Evolutionary conservation across 1,139 yeast species (phyloP), one percentile per base, ranked within the genome.

Genomic region (Candida sp.): DNA sequence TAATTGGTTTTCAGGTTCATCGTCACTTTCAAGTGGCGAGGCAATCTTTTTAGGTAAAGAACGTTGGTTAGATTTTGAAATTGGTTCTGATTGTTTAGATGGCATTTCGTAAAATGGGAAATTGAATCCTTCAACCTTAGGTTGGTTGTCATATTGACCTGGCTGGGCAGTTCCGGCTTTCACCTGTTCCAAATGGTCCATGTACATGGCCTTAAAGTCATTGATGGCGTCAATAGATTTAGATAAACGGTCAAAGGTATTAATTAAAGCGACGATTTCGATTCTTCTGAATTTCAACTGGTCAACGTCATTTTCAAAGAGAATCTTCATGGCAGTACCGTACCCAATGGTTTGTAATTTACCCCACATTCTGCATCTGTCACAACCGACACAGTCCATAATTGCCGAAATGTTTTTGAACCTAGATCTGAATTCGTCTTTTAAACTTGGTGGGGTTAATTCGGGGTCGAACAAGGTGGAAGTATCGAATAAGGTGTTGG

Each of bases 321-420:
- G 70, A 22, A 91, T 77, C 65, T 93, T 93, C 58, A 95, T 76
- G 2, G 97, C 96, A 19, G 99, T 93, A 22, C 98, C 99, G 62
- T 93, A 93, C 22, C 99, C 99, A 21, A 95, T 89, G 1, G 96
- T 89, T 69, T 93, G 99, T 23, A 93, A 79, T 64, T 95, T 93
- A 19, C 99, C 99, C 99, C 99, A 93, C 68, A 95, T 73, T 58
- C 98, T 80, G 64, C 99, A 93, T 61, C 98, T 78, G 63, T 93
- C 99, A 69, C 99, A 93, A 33, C 97, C 97, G 39, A 93, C 98
- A 71, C 99, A 93, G 64, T 93, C 97, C 97, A 95, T 93, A 41
- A 93, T 81, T 41, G 88, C 86, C 29, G 96, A 84, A 29, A 93
- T 95, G 61, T 93, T 95, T 60, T 82, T 83, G 64, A 93, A 95